phyloP scores from a whole-genome alignment of 352 stramenopile species.

The Blastocystis sp. region DNA sequence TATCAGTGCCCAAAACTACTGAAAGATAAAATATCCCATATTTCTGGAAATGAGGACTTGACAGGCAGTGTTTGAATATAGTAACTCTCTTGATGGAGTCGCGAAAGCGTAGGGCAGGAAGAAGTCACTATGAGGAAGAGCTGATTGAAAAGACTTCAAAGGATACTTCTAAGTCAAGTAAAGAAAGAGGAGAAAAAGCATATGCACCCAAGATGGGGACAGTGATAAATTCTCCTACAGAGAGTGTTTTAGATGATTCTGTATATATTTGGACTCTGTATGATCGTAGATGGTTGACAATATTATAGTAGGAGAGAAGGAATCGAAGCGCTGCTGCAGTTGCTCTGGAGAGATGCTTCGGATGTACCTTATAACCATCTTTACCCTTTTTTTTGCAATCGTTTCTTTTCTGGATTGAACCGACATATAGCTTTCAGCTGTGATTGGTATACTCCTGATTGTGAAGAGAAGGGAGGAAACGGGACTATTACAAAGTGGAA shows the following conservation, averaged over 20 bases:
- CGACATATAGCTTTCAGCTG: not conserved
- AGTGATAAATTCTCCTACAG: not conserved
- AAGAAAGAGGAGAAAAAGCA: not conserved
- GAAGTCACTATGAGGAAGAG: not conserved
- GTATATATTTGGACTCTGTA: not conserved
- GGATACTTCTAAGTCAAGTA: not conserved
- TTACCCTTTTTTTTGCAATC: slow-evolving; percentile 12
- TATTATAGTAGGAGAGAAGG: not conserved
- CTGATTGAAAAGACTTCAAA: not conserved
- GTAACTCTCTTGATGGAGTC: not conserved
- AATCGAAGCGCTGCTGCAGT: not conserved
- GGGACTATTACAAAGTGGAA: not conserved
- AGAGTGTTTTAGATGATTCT: not conserved
- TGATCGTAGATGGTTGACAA: slow-evolving; percentile 6
- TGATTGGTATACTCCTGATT: slow-evolving; percentile 13
- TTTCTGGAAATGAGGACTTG: no score
- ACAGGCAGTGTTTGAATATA: no score
- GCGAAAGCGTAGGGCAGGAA: not conserved
- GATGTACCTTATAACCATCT: slow-evolving; percentile 1
- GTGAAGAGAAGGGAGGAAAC: not conserved
- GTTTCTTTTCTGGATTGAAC: not conserved
- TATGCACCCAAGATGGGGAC: not conserved
- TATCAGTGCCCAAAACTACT: no score
- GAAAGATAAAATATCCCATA: no score
- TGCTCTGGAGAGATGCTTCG: not conserved